Conservation (phyloP, 2,329 filamentous ascomycete species). For the Colletotrichum kahawae region DNA sequence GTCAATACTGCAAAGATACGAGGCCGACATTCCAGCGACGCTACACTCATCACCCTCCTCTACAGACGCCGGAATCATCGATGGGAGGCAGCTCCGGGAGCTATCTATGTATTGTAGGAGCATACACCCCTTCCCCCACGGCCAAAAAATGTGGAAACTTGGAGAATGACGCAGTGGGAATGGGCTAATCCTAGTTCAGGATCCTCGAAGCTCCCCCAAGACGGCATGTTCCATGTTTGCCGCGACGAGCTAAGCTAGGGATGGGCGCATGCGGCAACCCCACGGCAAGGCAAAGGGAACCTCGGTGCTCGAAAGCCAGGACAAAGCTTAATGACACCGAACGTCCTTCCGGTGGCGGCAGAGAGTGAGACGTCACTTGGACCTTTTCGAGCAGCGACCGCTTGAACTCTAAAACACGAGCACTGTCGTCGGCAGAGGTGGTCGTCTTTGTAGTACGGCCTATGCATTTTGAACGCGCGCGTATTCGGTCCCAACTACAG, state of each 20-base stretch:
- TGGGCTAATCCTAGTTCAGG: background rate
- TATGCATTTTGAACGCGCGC: background rate
- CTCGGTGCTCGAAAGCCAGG: background rate
- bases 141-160: background rate
- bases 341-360: background rate
- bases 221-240: background rate
- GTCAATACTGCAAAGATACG: background rate
- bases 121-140: background rate
- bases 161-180: background rate
- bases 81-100: background rate
- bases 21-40: background rate
- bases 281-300: background rate
- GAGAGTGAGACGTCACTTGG: constrained; percentile 9
- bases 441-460: background rate
- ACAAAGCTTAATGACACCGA: background rate
- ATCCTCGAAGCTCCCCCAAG: background rate
- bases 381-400: background rate
- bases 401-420: background rate
- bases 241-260: background rate
- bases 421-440: background rate
- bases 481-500: background rate
- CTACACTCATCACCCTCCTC: background rate
- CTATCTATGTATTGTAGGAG: background rate
- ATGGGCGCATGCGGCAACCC: background rate
- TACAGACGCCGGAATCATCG: accelerated